phyloP scores from a whole-genome alignment of 2,329 filamentous ascomycete species.

The Penicillium sp. region DNA sequence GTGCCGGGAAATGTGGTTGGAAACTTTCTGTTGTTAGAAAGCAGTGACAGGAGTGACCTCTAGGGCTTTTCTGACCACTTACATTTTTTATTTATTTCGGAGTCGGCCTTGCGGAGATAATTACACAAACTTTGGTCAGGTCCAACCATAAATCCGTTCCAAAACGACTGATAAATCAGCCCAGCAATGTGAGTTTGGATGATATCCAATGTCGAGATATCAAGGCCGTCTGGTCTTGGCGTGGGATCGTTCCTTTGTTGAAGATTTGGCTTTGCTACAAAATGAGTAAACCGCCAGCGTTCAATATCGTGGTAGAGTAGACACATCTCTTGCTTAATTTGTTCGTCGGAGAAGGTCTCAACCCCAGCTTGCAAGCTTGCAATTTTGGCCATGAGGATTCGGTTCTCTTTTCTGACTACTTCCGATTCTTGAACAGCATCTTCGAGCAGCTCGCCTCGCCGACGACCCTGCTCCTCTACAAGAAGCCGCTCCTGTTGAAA shows the following conservation, averaged over 20 bases:
- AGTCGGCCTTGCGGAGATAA: not conserved
- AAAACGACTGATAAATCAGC: not conserved
- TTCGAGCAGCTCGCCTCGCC: constrained; percentile 1
- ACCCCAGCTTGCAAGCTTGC: constrained; percentile 1
- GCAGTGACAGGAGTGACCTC: not conserved
- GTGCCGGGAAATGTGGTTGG: constrained; percentile 6
- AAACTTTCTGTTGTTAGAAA: constrained; percentile 10
- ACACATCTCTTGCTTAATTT: constrained; percentile 6
- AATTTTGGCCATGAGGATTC: not conserved
- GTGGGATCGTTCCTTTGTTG: not conserved
- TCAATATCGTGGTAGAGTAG: constrained; percentile 10
- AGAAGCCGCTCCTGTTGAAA: not conserved
- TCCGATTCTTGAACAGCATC: not conserved
- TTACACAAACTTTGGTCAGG: not conserved
- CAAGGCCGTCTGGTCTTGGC: not conserved
- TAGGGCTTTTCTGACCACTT: not conserved
- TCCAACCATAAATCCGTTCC: constrained; percentile 5
- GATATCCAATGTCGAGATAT: not conserved
- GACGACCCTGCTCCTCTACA: constrained; percentile 4
- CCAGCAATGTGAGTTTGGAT: not conserved
- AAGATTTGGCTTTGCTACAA: not conserved
- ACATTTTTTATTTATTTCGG: constrained; percentile 8
- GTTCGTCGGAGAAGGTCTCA: constrained; percentile 12
- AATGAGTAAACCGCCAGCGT: constrained; percentile 14
- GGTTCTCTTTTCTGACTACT: not conserved